phyloP scores from a whole-genome alignment of 176 grass and related monocot species.

The Tillandsia fasciculata region DNA sequence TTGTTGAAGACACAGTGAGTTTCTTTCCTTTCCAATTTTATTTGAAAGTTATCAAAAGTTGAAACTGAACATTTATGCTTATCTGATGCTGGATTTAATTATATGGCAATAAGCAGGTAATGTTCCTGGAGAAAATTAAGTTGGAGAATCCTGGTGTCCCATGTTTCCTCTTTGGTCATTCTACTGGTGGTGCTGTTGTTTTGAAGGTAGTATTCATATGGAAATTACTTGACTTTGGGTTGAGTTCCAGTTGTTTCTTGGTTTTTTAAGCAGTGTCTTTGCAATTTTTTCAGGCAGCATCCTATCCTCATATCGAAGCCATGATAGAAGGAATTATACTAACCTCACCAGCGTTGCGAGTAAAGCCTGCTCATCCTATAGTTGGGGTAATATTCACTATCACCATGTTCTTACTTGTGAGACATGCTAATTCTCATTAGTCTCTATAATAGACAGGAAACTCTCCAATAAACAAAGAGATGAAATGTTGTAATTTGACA shows the following conservation, averaged over 20 bases:
- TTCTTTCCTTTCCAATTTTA: not conserved
- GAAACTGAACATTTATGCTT: not conserved
- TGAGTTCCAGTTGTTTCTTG: constrained; percentile 10
- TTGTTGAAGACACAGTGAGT: constrained; percentile 80
- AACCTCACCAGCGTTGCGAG: constrained; percentile 87
- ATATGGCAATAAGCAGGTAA: constrained; percentile 30
- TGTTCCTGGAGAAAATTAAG: constrained; percentile 68
- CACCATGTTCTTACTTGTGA: not conserved
- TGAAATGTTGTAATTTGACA: too few relatives aligned
- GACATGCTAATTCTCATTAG: too few relatives aligned
- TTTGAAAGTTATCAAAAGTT: not conserved
- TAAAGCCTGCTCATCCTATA: constrained; percentile 91
- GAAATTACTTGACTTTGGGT: not conserved
- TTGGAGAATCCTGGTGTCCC: constrained; percentile 60
- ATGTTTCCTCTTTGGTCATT: constrained; percentile 95
- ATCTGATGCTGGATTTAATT: not conserved
- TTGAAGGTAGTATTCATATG: constrained; percentile 48
- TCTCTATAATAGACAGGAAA: too few relatives aligned
- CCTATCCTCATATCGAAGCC: constrained; percentile 53
- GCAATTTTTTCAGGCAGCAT: constrained; percentile 52
- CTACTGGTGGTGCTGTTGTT: constrained; percentile 87
- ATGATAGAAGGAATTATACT: constrained; percentile 84
- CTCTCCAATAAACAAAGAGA: too few relatives aligned
- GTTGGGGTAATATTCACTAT: constrained; percentile 58
- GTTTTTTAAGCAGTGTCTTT: constrained; percentile 13